Base-by-base conservation (phyloP, 352 stramenopile genomes). In the Albugo laibachii region DNA sequence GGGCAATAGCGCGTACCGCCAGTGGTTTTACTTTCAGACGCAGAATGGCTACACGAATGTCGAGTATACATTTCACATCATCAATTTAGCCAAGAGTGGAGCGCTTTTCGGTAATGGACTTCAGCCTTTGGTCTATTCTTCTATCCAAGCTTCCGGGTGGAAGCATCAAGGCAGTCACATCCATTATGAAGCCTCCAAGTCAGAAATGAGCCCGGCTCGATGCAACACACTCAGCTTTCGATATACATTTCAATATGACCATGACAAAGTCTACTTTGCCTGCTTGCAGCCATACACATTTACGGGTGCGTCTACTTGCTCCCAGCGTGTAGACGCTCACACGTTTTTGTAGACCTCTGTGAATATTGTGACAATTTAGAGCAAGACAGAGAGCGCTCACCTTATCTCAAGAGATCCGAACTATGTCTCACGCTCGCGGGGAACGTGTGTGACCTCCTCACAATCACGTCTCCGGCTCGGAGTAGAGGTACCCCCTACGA, bases 1-100 rank as follows among this genome's bases (percentile, higher is more conserved):
- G 49, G 82, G 79, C 59, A 87, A 87, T 50, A 74, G 71, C 42
- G 75, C 75, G 11, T 87, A 87, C 46, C 65, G 75, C 8, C 82
- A 94, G 56, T 94, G 82, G 82, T 94, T 92, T 56, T 93, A 93
- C 64, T 94, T 93, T 49, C 52, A 78, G 31, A 72, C 92, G 14
- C 72, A 59, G 34, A 84, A 84, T 52, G 69, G 56, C 1, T 27
- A 38, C 1, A 64, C 56, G 5, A 71, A 67, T 10, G n/a, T 67
- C 13, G 48, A 24, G 14, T 82, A 88, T 54, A 62, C 66, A 10
- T 89, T 94, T 45, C 59, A 72, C 11, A 62, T 93, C 13, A 55
- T 75, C 0, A 93, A 93, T 47, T 52, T 92, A 10, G 70, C 72
- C 19, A 94, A 94, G 55, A 78, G 60, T 36, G 73, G 74, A 5